A percentile compares a stretch with the other conserved stretches of the same genome.
Conservation (phyloP, 2,329 filamentous ascomycete species). For the Periconia sp. region DNA sequence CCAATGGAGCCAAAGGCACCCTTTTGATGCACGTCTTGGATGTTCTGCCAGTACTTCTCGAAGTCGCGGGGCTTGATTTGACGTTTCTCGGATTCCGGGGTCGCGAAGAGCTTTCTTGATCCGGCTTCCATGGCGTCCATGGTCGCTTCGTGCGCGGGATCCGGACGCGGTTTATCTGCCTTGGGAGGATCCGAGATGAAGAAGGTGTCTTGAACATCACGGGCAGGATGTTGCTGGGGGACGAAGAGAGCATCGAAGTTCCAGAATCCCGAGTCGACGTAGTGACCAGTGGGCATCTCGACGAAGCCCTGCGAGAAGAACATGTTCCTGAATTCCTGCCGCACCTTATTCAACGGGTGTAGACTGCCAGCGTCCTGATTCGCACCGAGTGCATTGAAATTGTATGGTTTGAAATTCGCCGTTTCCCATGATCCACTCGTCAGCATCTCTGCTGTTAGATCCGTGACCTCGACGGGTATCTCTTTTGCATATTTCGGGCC, state of each 20-base stretch:
- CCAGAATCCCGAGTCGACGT: constrained; percentile 97
- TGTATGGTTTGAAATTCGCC: constrained; percentile 82
- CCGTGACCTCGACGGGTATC: constrained; percentile 90
- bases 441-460: constrained; percentile 92
- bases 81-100: constrained; percentile 55
- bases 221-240: constrained; percentile 94
- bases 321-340: constrained; percentile 92
- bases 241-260: constrained; percentile 98
- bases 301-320: constrained; percentile 99
- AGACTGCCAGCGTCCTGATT: constrained; percentile 55
- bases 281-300: constrained; percentile 94
- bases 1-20: constrained; percentile 95
- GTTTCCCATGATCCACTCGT: constrained; percentile 87
- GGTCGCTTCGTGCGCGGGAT: constrained; percentile 51
- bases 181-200: constrained; percentile 88
- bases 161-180: constrained; percentile 67
- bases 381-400: constrained; percentile 73
- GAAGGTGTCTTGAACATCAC: constrained; percentile 97
- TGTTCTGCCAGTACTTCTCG: constrained; percentile 83
- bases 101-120: constrained; percentile 56
- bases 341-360: constrained; percentile 81
- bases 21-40: constrained; percentile 82
- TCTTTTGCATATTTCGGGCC: constrained; percentile 86
- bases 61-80: constrained; percentile 64
- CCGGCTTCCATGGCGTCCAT: constrained; percentile 54